Base-by-base conservation (phyloP, 371 early-diverging fungal genomes). In the Mortierella sp. region DNA sequence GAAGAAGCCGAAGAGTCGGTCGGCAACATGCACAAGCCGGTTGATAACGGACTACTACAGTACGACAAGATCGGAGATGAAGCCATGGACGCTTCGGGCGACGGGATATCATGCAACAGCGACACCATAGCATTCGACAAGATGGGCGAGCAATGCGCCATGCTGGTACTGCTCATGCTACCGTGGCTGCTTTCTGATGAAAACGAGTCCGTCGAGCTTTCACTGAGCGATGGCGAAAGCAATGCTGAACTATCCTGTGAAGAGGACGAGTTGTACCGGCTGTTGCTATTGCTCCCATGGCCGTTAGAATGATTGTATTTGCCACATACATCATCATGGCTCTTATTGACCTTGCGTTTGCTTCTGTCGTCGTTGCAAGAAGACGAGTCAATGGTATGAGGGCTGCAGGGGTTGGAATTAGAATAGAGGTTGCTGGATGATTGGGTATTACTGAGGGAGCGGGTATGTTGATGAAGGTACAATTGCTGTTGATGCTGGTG, bases 71-170 rank as follows among this genome's bases (percentile, higher is more conserved):
- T 31, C 5, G 68, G 62, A 16, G 68, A 68, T 12, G 68, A 68
- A 12, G 60, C 31, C 44, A 50, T 25, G 24, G 68, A 68, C 24
- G 57, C 24, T 19, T 56, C 60, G 21, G 60, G 49, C 17, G 54
- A 57, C 12, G 67, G 27, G 19, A 61, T 48, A 48, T 61, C 62
- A 40, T 60, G 62, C 49, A 68, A 53, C 14, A 61, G 57, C 14
- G 57, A 50, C 31, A 61, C 44, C 41, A 59, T 59, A 28, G 54
- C 45, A 39, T 59, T 63, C 17, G 56, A 43, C 14, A 64, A 24
- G 57, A 71, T 64, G 3, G 71, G 71, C 6, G 71, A 71, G 57
- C 71, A 71, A 40, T 71, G 71, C n/a, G 56, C 71, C 71, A 71
- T 71, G 60, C 71, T 64, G 22, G 71, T 63, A 41, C 55, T 47